These are phyloP conservation scores for Fusarium annulatum DNA, from an alignment of 2,329 filamentous ascomycete species.

Conservation along the genomic window DNA sequence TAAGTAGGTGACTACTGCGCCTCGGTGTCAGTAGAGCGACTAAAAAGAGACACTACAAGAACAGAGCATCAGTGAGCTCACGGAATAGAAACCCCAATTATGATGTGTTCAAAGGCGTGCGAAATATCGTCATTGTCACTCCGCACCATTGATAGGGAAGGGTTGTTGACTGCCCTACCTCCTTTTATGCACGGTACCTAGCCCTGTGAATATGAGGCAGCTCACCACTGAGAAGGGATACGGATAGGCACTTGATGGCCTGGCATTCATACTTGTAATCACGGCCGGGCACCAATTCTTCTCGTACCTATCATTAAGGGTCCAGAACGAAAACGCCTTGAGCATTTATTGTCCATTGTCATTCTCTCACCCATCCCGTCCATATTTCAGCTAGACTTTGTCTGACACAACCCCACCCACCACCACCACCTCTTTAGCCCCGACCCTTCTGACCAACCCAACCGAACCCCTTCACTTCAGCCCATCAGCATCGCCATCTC, in stretches of 20 bases:
- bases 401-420: constrained; percentile 34
- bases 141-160: constrained; percentile 2
- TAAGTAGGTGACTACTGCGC: neutral
- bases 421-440: neutral
- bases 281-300: neutral
- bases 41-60: neutral
- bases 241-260: neutral
- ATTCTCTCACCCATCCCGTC: constrained; percentile 19
- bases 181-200: neutral
- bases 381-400: constrained; percentile 29
- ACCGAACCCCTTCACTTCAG: constrained; percentile 20
- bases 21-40: neutral
- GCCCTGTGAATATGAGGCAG: neutral
- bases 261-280: neutral
- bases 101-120: neutral
- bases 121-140: constrained; percentile 12
- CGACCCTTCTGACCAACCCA: constrained; percentile 21
- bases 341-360: neutral
- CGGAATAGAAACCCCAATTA: neutral
- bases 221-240: neutral
- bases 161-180: neutral
- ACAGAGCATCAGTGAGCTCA: neutral
- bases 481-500: constrained; percentile 22
- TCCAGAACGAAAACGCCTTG: constrained; percentile 9
- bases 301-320: neutral